Evolutionary conservation across 192 early-diverging fungal species (phyloP), one percentile per base, ranked within the genome.

Genomic region (Coemansia sp.): DNA sequence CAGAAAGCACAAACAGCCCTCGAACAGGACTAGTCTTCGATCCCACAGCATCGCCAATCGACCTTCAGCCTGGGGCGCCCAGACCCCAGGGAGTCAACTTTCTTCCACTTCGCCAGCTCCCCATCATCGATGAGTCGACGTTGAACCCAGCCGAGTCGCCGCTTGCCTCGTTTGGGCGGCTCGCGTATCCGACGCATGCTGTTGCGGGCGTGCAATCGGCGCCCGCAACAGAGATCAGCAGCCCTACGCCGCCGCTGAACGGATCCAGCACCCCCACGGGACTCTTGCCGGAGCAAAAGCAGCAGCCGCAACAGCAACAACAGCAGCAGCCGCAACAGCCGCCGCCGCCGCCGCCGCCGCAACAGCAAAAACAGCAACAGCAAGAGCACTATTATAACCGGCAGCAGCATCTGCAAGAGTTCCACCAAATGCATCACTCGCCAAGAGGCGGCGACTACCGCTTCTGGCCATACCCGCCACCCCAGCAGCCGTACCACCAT

Each of bases 381-480:
- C 50, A 61, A 59, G 45, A 46, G 13, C 48, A 54, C 51, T 54
- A 65, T 40, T 45, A 50, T 4, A 63, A 51, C 12, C 32, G 59
- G 25, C 55, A 63, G 63, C 59, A 44, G 42, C 74, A 32, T 48
- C 10, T 40, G 4, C 55, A 65, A 16, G 53, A 56, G 39, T 56
- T 55, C 14, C 64, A 46, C 55, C 73, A 70, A n/a, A 56, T 56
- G 13, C 73, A 69, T 40, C 67, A 69, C 42, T 40, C 42, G 37
- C 59, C 73, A 48, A 44, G 44, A 38, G 68, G 67, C 13, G 61
- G 51, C 1, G 78, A 75, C 60, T 59, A 69, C 63, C 78, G 78
- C 45, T 81, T 63, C 64, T 75, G 73, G 78, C 78, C 78, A 44
- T 81, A 81, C 65, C 78, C 78, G 58, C 68, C 50, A 55, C 73